Base-by-base conservation (phyloP, 441 rosid genomes). In the Croton laevigatus region DNA sequence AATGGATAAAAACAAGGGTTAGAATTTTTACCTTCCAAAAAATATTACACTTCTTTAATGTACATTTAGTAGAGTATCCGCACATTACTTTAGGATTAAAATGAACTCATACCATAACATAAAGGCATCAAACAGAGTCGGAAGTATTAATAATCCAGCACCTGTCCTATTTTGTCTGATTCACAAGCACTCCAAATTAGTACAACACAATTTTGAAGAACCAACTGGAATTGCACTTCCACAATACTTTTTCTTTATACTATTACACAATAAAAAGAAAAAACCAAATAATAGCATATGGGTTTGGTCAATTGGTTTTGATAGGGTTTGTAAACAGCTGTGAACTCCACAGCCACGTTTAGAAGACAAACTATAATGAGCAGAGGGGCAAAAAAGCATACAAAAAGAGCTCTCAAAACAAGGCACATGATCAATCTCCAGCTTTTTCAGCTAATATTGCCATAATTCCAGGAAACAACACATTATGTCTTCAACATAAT, bases 341-440 rank as follows among this genome's bases (percentile, higher is more conserved):
- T 54, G n/a, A 66, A 22, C 34, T 20, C 23, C 65, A 16, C 19
- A 68, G 38, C 52, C 4, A 27, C 55, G 17, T 17, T 19, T 19
- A 2, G 11, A 16, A 5, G 22, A 44, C 17, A 14, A 44, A 27
- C 60, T 6, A 19, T 19, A 6, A 53, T 53, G 22, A 27, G 9
- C 1, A 10, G 16, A 22, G 45, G 19, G 45, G 19, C n/a, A 9
- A 42, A 42, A 23, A 3, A 8, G 44, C 44, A 27, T 10, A 54
- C 5, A 7, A 36, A 62, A 70, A 59, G 8, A 48, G 52, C 66
- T 70, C 66, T 48, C 46, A 48, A 36, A 70, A 70, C 49, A 36
- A 48, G 59, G 66, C 59, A 60, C 59, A 69, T 44, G 64, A 54
- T 58, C 3, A 68, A 69, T 12, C 32, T 34, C 22, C 14, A 36